A percentile compares a stretch with the other conserved stretches of the same genome.
Evolutionary conservation across 345 rosid species (phyloP).

Genomic region (Populus deltoides): DNA sequence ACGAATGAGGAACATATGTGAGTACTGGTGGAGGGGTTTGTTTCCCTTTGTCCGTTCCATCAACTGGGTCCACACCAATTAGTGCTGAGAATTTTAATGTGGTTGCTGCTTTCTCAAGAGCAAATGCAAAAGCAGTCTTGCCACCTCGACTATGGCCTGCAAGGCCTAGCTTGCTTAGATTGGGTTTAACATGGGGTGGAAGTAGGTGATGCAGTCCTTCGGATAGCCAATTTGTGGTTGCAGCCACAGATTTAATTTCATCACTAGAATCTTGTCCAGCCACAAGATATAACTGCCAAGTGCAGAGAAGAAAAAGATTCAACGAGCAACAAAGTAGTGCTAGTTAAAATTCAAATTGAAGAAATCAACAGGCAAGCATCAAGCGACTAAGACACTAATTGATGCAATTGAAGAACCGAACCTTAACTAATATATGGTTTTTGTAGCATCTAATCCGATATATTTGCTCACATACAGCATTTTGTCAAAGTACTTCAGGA

Average conservation of each 20-base stretch:
- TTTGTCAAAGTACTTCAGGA: not conserved
- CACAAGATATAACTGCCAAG: conserved; percentile 51
- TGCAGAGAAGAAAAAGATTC: not conserved
- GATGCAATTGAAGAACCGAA: not conserved
- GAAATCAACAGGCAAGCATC: not conserved
- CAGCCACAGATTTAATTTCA: conserved; percentile 61
- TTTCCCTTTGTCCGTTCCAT: conserved; percentile 62
- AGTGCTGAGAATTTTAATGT: conserved; percentile 49
- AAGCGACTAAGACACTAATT: not conserved
- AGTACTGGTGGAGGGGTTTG: conserved; percentile 79
- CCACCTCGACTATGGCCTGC: conserved; percentile 95
- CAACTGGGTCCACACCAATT: conserved; percentile 84
- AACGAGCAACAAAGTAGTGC: not conserved
- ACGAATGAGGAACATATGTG: conserved; percentile 59
- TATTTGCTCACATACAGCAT: not conserved
- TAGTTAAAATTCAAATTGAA: not conserved
- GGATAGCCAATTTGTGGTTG: conserved; percentile 55
- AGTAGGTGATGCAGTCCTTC: conserved; percentile 45
- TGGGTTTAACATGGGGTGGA: conserved; percentile 53
- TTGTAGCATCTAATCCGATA: not conserved
- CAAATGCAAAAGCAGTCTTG: conserved; percentile 70
- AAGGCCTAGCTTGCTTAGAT: conserved; percentile 53
- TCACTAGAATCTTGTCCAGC: conserved; percentile 66
- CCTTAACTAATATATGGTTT: not conserved
- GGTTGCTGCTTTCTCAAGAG: conserved; percentile 44